Evolutionary conservation across 176 grass and related monocot genomes (phyloP), one percentile per base, ranked within the genome.

Genomic region (Ananas comosus): DNA sequence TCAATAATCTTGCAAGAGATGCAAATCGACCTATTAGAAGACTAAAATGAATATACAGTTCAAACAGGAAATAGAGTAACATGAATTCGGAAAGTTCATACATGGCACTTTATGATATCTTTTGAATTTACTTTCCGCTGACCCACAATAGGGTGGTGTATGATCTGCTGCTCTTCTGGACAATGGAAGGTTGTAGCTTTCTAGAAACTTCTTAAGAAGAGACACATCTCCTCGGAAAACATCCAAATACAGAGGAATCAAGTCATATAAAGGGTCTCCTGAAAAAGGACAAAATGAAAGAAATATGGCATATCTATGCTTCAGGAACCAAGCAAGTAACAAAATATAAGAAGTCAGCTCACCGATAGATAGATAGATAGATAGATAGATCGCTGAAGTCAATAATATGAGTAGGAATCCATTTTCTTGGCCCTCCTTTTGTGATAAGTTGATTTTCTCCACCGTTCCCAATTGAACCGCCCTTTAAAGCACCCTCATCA

Each of bases 221-320:
- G 58, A 77, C 17, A 12, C 70, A 66, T 93, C 87, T 81, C 94
- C 87, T 49, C 82, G 85, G 53, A 99, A 89, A 83, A 91, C 75
- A 88, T 99, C 94, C 29, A 99, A 65, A 53, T 93, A 88, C 76
- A 99, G 75, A 0, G 94, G 94, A 88, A 99, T 99, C 53, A 99
- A 64, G 71, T 99, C 94, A 16, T 75, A 93, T 51, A 99, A 69
- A 64, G 89, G 87, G 86, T 99, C 89, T 29, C 94, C 94, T 99
- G 75, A 27, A 84, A 49, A 65, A 70, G 29, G 12, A 79, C 9
- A 51, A 10, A 54, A 12, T 49, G 18, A 59, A 42, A 83, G 12
- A 49, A 42, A 9, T 6, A 70, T 65, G 67, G 75, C 22, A 74
- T 4, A 79, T 49, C 13, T 16, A 79, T 19, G 49, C 33, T 80